Percentiles rank a stretch among this genome's conserved stretches.
Conservation (phyloP, 257 asterid species). For the Penstemon davidsonii region DNA sequence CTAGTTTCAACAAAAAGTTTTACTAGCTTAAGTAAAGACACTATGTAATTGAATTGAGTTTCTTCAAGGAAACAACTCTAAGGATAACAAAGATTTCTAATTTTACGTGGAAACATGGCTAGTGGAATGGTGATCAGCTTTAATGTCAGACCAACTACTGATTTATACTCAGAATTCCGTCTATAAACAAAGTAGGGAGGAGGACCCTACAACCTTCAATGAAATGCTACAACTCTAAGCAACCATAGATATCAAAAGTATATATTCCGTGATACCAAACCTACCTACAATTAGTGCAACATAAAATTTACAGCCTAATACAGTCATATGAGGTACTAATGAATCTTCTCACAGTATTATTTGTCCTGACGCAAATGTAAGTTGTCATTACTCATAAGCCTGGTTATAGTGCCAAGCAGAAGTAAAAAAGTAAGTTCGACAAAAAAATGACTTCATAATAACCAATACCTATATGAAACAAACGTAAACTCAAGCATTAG, state of each 20-base stretch:
- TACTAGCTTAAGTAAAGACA: neutral
- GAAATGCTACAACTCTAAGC: conserved; percentile 2
- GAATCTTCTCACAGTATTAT: neutral
- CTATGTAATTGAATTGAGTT: neutral
- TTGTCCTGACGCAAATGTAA: conserved; percentile 5
- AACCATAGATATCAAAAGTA: conserved; percentile 1
- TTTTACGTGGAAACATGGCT: neutral
- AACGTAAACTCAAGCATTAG: conserved; percentile 10
- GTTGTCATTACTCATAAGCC: conserved; percentile 4
- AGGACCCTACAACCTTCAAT: neutral
- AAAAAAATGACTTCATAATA: neutral
- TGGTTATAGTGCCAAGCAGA: neutral
- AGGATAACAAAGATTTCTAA: neutral
- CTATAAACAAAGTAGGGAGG: conserved; percentile 7
- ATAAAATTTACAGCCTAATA: conserved; percentile 4
- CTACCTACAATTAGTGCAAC: no score
- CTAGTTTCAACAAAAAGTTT: neutral
- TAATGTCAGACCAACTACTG: conserved; percentile 10
- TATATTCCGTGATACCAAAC: no score
- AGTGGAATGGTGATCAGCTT: neutral
- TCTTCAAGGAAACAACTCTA: conserved; percentile 4
- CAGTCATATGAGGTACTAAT: neutral
- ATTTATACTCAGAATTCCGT: conserved; percentile 11
- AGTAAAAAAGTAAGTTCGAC: neutral
- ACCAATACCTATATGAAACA: conserved; percentile 3